Conservation (phyloP, 805 yeast species). For the Kregervanrija pseudodelftensis region DNA sequence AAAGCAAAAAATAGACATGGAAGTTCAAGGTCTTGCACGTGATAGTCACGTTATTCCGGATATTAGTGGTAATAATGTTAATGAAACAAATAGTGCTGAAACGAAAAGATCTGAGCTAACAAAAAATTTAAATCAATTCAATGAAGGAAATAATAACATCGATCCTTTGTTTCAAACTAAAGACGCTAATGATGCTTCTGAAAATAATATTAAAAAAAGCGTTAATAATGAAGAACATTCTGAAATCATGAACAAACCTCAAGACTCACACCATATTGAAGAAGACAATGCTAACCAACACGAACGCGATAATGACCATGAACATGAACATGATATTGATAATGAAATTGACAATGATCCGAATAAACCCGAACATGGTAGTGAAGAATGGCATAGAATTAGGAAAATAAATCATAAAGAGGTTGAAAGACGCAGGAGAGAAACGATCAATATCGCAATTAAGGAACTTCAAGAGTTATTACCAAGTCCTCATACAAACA, state of each 20-base stretch:
- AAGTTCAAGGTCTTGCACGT: slow-evolving; percentile 1
- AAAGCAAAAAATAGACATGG: not conserved
- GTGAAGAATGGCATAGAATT: slow-evolving; percentile 76
- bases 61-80: not conserved
- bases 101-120: not conserved
- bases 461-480: slow-evolving; percentile 68
- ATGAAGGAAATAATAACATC: no score
- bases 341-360: slow-evolving; percentile 10
- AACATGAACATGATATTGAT: not conserved
- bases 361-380: slow-evolving; percentile 58
- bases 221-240: not conserved
- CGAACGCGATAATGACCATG: slow-evolving; percentile 1
- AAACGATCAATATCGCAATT: slow-evolving; percentile 82
- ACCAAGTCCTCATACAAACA: slow-evolving; percentile 81
- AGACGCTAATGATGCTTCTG: not conserved
- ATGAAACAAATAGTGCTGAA: no score
- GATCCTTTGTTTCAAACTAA: not conserved
- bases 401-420: slow-evolving; percentile 91
- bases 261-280: no score
- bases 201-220: not conserved
- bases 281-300: not conserved
- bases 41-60: slow-evolving; percentile 2
- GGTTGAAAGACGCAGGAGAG: slow-evolving; percentile 89
- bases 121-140: no score
- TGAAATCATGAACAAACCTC: no score